These are phyloP conservation scores for Coprinopsis marcescibilis DNA, from an alignment of 768 basidiomycete genomes.

Conservation along the genomic window DNA sequence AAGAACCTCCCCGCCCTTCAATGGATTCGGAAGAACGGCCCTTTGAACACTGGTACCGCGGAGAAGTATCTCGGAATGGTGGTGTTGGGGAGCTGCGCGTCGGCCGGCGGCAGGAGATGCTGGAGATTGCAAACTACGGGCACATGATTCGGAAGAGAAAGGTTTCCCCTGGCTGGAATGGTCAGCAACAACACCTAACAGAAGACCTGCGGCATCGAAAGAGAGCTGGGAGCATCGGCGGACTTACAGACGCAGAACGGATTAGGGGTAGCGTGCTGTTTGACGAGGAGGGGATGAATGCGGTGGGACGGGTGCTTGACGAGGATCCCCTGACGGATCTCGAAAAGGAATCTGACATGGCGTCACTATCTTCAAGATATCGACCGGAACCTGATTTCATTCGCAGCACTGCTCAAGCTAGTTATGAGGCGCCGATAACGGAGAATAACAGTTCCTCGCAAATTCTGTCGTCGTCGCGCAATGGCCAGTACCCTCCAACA, in stretches of 20 bases:
- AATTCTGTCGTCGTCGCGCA: conserved; percentile 27
- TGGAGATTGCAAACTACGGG: conserved; percentile 84
- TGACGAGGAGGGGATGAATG: conserved; percentile 48
- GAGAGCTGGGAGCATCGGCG: conserved; percentile 62
- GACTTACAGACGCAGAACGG: conserved; percentile 48
- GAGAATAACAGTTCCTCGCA: conserved; percentile 38
- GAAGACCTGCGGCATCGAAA: conserved; percentile 31
- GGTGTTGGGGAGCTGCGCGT: conserved; percentile 83
- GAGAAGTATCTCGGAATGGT: conserved; percentile 80
- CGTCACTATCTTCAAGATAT: conserved; percentile 22
- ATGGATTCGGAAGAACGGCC: conserved; percentile 77
- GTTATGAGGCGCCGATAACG: conserved; percentile 14
- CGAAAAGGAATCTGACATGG: conserved; percentile 51
- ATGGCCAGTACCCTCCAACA: conserved; percentile 24
- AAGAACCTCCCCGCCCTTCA: conserved; percentile 48
- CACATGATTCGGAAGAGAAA: conserved; percentile 39
- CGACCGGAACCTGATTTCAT: conserved; percentile 21
- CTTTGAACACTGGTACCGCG: conserved; percentile 88
- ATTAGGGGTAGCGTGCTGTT: conserved; percentile 61
- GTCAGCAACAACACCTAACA: conserved; percentile 10
- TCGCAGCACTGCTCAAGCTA: too few relatives aligned
- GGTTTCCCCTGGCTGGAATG: conserved; percentile 18
- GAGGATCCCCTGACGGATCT: conserved; percentile 73
- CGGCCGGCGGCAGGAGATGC: conserved; percentile 72
- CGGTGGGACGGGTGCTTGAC: conserved; percentile 58